Base-by-base conservation (phyloP, 768 basidiomycete genomes). In the Suillus hirtellus region DNA sequence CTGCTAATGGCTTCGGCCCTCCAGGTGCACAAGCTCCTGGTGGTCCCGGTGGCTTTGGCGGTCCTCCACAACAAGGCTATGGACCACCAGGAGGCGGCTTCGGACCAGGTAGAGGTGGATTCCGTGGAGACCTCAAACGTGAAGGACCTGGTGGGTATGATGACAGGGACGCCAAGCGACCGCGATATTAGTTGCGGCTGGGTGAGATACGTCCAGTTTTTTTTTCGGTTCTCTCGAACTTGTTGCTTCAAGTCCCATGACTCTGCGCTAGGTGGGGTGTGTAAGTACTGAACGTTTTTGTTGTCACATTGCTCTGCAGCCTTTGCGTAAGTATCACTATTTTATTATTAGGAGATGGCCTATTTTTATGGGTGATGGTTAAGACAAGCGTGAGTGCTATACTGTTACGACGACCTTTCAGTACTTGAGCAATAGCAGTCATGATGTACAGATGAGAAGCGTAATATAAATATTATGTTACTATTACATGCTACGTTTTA, bases 101-200 rank as follows among this genome's bases (percentile, higher is more conserved):
- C 61, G 80, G 79, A 46, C 72, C 77, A 55, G 77, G 76, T 61
- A 84, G 83, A 61, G 84, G 85, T 69, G 86, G 86, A 60, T 86
- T 83, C 75, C 86, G 88, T 65, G 84, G 84, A 43, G 89, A 89
- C 72, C 87, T 91, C 79, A 92, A 92, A 77, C 86, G 91, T 67
- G 83, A 83, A 72, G 86, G 84, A 68, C 83, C 88, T 60, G 87
- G 88, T 79, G 88, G 88, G 76, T 90, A 83, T 76, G 92, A 93
- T 72, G 92, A 93, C 75, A 85, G 92, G 68, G 92, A 93, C 68
- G 70, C 82, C 40, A 94, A 94, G 78, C 89, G 92, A 72, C 87
- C 89, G 71, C 85, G 92, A 72, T 92, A 90, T 77, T 93, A 86
- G 82, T 68, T 71, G 75, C 70, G 73, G 73, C 75, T 69, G 72